These are phyloP conservation scores for Penicillium cinerascens DNA, from an alignment of 495 filamentous ascomycete species.

Conservation along the genomic window DNA sequence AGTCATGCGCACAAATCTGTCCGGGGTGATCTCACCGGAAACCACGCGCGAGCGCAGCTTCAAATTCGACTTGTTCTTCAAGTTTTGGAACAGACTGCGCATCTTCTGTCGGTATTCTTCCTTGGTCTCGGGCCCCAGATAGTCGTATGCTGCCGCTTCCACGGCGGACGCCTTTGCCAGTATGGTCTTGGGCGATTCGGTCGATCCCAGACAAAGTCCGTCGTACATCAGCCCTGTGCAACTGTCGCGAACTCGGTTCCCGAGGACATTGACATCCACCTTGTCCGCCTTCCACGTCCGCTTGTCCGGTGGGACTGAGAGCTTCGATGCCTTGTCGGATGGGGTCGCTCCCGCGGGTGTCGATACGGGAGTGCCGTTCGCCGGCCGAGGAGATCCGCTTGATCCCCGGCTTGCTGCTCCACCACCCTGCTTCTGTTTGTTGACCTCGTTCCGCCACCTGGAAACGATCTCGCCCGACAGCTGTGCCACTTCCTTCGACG, in stretches of 20 bases:
- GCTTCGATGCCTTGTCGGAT: conserved; percentile 49
- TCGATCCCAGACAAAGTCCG: conserved; percentile 44
- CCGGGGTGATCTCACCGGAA: conserved; percentile 63
- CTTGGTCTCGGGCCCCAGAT: conserved; percentile 62
- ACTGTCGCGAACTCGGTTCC: conserved; percentile 67
- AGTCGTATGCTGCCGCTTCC: conserved; percentile 66
- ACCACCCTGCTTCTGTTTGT: conserved; percentile 59
- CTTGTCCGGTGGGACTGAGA: conserved; percentile 71
- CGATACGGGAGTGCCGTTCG: conserved; percentile 38
- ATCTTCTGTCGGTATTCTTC: conserved; percentile 78
- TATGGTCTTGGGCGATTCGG: conserved; percentile 50
- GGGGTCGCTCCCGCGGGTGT: conserved; percentile 40
- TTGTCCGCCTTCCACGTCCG: conserved; percentile 77
- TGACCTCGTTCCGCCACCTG: conserved; percentile 83
- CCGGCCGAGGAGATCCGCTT: conserved; percentile 38
- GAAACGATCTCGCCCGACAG: conserved; percentile 75
- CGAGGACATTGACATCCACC: conserved; percentile 66
- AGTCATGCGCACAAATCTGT: conserved; percentile 69
- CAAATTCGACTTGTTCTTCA: conserved; percentile 86
- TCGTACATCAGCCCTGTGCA: conserved; percentile 92
- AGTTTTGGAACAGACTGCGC: conserved; percentile 84
- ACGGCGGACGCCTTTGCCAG: conserved; percentile 66
- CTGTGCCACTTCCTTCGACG: conserved; percentile 69
- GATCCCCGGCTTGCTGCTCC: conserved; percentile 41
- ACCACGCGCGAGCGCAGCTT: conserved; percentile 72